Base-by-base conservation (phyloP, 2,329 filamentous ascomycete species). In the Diplodia scrobiculata region DNA sequence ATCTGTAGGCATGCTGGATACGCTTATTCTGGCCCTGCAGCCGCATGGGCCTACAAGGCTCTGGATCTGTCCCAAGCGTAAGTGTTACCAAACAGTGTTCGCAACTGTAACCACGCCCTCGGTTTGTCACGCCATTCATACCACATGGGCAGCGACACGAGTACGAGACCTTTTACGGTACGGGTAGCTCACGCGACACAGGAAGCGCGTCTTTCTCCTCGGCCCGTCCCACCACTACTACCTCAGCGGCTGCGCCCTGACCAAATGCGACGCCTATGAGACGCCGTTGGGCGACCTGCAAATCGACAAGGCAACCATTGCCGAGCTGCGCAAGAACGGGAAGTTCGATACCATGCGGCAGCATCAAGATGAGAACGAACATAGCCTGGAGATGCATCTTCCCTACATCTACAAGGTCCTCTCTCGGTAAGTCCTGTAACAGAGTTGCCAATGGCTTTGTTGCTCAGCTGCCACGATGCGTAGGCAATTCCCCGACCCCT, bases 331-430 rank as follows among this genome's bases (percentile, higher is more conserved):
- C 63, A 72, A 77, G 51, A 85, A 83, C 3, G 81, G 80, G n/a
- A 79, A 82, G 65, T 90, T 90, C 74, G 79, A 84, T 19, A 80
- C 83, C 63, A 95, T 97, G 82, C 86, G 84, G 1, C 78, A 77
- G 19, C 73, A 80, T 3, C 82, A 87, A 5, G 95, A 99, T 73
- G 86, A 92, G 68, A 84, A 86, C 5, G 95, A 99, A 78, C 95
- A 99, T 78, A 97, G 91, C 62, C 84, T 98, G 1, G 95, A 99
- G 81, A 96, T 99, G 90, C 95, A 99, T 72, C 83, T 98, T 9
- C 94, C 95, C 0, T 97, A 96, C 74, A 89, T 98, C 69, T 93
- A 92, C 82, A 92, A 93, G 74, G 87, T 91, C 63, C 83, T 89
- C 6, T 84, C 84, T 67, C 79, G 81, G 75, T 84, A 70, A 47